These are phyloP conservation scores for Pythium phragmiticola DNA, from an alignment of 352 stramenopile genomes.

Conservation along the genomic window DNA sequence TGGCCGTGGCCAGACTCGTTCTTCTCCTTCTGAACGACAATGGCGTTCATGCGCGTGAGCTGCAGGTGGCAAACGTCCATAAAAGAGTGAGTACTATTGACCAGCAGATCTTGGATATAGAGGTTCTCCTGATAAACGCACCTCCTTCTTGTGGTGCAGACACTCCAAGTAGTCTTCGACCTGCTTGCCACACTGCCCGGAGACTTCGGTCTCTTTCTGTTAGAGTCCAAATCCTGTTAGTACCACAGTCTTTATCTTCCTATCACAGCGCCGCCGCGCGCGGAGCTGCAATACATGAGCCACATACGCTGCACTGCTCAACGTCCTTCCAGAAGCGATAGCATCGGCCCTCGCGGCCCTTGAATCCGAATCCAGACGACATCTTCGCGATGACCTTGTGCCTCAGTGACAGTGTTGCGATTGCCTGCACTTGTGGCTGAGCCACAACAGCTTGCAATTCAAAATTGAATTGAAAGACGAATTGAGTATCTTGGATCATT, in stretches of 20 bases:
- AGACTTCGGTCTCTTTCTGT: conserved; percentile 80
- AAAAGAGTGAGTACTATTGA: conserved; percentile 1
- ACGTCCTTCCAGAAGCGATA: conserved; percentile 95
- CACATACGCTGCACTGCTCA: conserved; percentile 92
- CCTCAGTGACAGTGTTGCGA: not conserved
- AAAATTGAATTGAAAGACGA: conserved; percentile 16
- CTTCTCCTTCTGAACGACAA: conserved; percentile 78
- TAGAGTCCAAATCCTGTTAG: conserved; percentile 13
- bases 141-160: conserved; percentile 94
- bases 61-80: conserved; percentile 19
- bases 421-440: conserved; percentile 2
- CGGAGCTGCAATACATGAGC: not conserved
- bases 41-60: conserved; percentile 84
- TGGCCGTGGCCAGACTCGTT: conserved; percentile 46
- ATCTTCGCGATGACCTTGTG: conserved; percentile 42
- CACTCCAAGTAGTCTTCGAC: conserved; percentile 96
- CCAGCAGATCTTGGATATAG: not conserved
- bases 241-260: not conserved
- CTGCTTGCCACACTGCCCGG: conserved; percentile 80
- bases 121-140: conserved; percentile 24
- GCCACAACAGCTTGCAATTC: conserved; percentile 1
- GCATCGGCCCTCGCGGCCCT: conserved; percentile 90
- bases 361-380: conserved; percentile 94
- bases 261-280: not conserved
- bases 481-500: not conserved